phyloP scores from a whole-genome alignment of 1,284 basidiomycete genomes.

The Phellinidium pouzarii region DNA sequence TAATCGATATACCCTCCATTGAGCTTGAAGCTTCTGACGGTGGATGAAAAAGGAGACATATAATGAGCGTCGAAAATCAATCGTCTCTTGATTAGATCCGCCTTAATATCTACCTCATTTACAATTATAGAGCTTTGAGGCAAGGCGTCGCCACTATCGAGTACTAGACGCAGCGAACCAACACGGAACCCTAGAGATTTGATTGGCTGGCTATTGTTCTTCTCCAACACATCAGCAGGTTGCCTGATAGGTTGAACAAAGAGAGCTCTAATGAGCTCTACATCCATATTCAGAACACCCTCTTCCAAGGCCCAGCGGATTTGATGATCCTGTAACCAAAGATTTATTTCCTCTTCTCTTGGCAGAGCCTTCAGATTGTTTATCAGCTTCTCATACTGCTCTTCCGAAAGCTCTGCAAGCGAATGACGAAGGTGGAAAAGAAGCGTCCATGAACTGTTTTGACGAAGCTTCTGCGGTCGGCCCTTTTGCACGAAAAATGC shows the following conservation, averaged over 20 bases:
- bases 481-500: conserved; percentile 74
- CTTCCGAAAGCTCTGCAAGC: conserved; percentile 27
- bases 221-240: background rate
- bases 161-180: background rate
- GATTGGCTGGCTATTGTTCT: conserved; percentile 4
- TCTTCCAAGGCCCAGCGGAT: conserved; percentile 16
- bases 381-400: background rate
- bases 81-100: conserved; percentile 9
- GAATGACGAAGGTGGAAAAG: conserved; percentile 65
- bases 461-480: conserved; percentile 55
- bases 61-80: conserved; percentile 12
- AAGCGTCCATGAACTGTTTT: conserved; percentile 59
- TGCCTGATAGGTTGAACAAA: conserved; percentile 1
- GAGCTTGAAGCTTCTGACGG: conserved; percentile 10
- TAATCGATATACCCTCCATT: conserved; percentile 3
- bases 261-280: conserved; percentile 7
- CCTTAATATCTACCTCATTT: background rate
- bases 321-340: background rate
- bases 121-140: conserved; percentile 12
- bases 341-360: conserved; percentile 1
- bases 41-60: conserved; percentile 13
- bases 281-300: conserved; percentile 1
- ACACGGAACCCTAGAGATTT: conserved; percentile 1
- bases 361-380: background rate
- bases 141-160: background rate